A percentile compares a stretch with the other conserved stretches of the same genome.
Conservation (phyloP, 352 stramenopile genomes). For the Globisporangium solare region DNA sequence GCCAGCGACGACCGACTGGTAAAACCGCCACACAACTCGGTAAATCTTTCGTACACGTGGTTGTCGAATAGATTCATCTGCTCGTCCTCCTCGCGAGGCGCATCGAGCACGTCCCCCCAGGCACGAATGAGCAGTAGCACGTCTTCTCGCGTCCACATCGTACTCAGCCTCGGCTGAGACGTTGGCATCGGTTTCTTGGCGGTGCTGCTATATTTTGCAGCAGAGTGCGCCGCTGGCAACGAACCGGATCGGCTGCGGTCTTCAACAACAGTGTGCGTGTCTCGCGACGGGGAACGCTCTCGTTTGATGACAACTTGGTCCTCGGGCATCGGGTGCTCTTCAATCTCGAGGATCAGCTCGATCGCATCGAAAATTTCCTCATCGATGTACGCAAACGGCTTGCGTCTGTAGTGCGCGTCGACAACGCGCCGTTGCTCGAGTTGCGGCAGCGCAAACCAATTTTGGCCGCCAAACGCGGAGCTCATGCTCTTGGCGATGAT, state of each 20-base stretch:
- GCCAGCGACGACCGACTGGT: conserved; percentile 7
- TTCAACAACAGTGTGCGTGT: no score
- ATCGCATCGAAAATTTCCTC: conserved; percentile 16
- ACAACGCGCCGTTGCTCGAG: conserved; percentile 11
- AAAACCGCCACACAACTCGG: not conserved
- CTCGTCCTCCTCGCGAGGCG: conserved; percentile 7
- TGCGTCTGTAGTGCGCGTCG: conserved; percentile 13
- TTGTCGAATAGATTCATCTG: conserved; percentile 10
- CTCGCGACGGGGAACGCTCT: not conserved
- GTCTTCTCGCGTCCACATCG: conserved; percentile 8
- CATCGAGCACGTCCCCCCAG: conserved; percentile 10
- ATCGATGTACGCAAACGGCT: conserved; percentile 15
- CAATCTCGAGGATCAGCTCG: conserved; percentile 9
- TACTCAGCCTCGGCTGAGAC: not conserved
- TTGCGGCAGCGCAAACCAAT: conserved; percentile 9
- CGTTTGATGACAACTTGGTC: not conserved
- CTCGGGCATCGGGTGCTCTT: conserved; percentile 5
- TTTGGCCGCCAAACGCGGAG: conserved; percentile 3
- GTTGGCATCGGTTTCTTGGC: conserved; percentile 8
- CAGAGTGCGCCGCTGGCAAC: no score
- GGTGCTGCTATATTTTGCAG: not conserved
- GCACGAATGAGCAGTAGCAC: conserved; percentile 11
- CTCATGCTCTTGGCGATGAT: conserved; percentile 14
- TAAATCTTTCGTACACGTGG: conserved; percentile 7
- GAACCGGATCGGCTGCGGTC: no score